Conservation (phyloP, 306 rosid genomes). For the Adenanthera pavonina region DNA sequence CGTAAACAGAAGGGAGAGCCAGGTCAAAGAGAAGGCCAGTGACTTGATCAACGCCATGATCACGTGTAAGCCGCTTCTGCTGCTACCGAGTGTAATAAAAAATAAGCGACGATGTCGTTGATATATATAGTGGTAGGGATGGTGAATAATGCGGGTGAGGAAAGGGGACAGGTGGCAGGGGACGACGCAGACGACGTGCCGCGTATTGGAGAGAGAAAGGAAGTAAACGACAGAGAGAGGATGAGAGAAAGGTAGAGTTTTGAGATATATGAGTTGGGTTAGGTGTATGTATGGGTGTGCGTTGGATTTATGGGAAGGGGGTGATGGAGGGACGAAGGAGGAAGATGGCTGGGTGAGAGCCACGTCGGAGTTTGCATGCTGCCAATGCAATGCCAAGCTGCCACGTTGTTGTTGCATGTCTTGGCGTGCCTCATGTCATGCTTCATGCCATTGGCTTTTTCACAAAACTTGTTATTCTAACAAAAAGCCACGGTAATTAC, state of each 20-base stretch:
- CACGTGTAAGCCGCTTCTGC: background rate
- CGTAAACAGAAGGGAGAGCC: constrained; percentile 30
- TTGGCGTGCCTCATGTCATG: background rate
- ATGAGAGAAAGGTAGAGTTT: background rate
- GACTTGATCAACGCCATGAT: constrained; percentile 46
- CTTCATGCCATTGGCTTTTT: too few species aligned
- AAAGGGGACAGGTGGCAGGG: constrained; percentile 21
- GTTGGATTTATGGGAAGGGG: background rate
- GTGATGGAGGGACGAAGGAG: background rate
- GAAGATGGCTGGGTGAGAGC: background rate
- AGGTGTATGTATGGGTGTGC: background rate
- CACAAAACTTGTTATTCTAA: too few species aligned
- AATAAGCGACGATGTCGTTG: background rate
- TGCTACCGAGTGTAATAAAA: background rate
- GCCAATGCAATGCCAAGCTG: background rate
- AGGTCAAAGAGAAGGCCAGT: background rate
- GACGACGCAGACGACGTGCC: constrained; percentile 5
- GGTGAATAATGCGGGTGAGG: background rate
- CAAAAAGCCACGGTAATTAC: too few species aligned
- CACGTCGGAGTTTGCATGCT: constrained; percentile 19
- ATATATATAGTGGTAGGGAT: background rate
- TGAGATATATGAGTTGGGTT: background rate
- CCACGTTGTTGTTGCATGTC: background rate
- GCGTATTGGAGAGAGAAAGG: constrained; percentile 17
- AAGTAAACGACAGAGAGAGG: constrained; percentile 1